Evolutionary conservation across 2,329 filamentous ascomycete genomes (phyloP).

Genomic region (Cercospora nicotianae): DNA sequence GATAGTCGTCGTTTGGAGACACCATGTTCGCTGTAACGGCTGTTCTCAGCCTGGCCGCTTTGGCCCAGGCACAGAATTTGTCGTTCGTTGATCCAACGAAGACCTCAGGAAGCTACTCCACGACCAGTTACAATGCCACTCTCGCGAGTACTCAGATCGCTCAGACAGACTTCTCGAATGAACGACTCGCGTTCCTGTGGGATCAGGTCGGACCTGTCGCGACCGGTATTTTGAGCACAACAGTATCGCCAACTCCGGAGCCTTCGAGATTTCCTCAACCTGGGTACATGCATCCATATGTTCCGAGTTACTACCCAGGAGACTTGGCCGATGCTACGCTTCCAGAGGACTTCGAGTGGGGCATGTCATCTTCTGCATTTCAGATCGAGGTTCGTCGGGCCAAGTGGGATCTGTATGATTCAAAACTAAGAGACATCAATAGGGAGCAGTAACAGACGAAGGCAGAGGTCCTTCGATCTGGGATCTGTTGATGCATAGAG

Average conservation of each 20-base stretch:
- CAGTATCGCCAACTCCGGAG: slow-evolving; percentile 37
- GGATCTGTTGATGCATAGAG: slow-evolving; percentile 32
- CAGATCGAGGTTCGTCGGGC: slow-evolving; percentile 39
- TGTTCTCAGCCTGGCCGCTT: background rate
- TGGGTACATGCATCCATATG: slow-evolving; percentile 46
- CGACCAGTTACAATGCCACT: slow-evolving; percentile 45
- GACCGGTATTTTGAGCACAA: slow-evolving; percentile 32
- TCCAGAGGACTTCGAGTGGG: slow-evolving; percentile 35
- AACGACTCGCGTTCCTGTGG: slow-evolving; percentile 46
- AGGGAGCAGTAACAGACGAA: slow-evolving; percentile 34
- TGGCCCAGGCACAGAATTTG: slow-evolving; percentile 2
- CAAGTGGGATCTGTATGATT: no score
- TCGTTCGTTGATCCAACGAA: slow-evolving; percentile 11
- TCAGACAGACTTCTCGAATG: slow-evolving; percentile 50
- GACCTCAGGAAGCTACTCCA: slow-evolving; percentile 20
- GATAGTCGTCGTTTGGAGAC: background rate
- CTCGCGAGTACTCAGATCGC: slow-evolving; percentile 46
- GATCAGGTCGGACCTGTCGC: slow-evolving; percentile 34
- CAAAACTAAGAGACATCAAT: no score
- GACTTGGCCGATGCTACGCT: slow-evolving; percentile 42
- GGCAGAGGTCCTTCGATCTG: slow-evolving; percentile 35
- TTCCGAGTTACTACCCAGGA: slow-evolving; percentile 38
- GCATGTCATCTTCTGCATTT: slow-evolving; percentile 37
- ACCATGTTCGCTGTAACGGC: background rate
- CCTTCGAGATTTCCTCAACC: slow-evolving; percentile 37